Base-by-base conservation (phyloP, 208 protist genomes). In the Leishmania gerbilli region DNA sequence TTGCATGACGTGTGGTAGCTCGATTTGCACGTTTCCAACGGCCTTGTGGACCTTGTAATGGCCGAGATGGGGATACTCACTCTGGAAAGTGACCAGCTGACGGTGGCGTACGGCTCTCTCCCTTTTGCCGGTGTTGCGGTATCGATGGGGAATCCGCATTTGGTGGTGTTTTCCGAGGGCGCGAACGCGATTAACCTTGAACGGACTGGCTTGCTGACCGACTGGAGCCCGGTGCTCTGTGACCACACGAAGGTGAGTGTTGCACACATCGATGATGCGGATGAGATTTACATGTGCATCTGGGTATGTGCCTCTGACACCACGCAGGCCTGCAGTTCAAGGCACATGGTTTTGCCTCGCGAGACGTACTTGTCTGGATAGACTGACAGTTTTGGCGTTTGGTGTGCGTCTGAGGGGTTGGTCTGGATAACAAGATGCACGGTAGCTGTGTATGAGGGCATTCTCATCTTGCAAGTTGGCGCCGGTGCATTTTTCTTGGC, bases 121-220 rank as follows among this genome's bases (percentile, higher is more conserved):
- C 60, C 2, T 2, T 62, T 79, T 56, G 19, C 67, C 17, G 49
- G 49, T n/a, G 42, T 62, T 5, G 37, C 19, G 27, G 34, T 75
- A 3, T 80, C 56, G 7, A 77, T 80, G 74, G 56, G 62, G 11
- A 80, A 81, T 37, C 62, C 49, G 13, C 68, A 83, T 77, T 69
- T 79, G 9, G 68, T 76, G 19, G 34, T 77, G 11, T 40, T 45
- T 37, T 75, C 79, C 31, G 42, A 49, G 19, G 68, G 77, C 51
- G 68, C 79, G 4, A 47, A 0, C 5, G 42, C 3, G 31, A 55
- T 77, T 42, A 27, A 72, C 27, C 49, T 80, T 31, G 40, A 7
- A n/a, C 31, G 17, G 3, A 60, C 65, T 5, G 79, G 75, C 11
- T 64, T 51, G 27, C 21, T 77, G 21, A 24, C 75, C 2, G 79